A percentile compares a stretch with the other conserved stretches of the same genome.
Evolutionary conservation across 768 basidiomycete species (phyloP).

Genomic region (Infundibulicybe gibba): DNA sequence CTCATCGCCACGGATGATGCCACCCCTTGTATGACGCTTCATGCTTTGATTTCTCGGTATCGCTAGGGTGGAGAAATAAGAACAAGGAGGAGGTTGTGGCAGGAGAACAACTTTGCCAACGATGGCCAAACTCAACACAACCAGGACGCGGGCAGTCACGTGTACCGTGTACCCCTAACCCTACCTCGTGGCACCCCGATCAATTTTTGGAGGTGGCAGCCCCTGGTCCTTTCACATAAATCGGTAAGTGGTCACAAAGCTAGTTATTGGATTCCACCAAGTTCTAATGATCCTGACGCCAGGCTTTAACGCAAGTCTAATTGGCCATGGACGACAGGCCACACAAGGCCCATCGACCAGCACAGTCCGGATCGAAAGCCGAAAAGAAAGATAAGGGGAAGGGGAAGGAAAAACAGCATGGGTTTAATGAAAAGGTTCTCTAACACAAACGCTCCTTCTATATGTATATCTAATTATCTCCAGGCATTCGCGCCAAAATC

Average conservation of each 20-base stretch:
- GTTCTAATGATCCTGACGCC: no score
- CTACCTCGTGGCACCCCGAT: not conserved
- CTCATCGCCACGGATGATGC: conserved; percentile 61
- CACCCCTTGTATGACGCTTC: no score
- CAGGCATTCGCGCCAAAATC: conserved; percentile 94
- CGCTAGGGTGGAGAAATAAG: no score
- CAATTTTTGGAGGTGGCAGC: no score
- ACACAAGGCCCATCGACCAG: conserved; percentile 80
- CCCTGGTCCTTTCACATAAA: no score
- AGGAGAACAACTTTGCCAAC: not conserved
- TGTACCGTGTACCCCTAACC: not conserved
- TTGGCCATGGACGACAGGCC: conserved; percentile 62
- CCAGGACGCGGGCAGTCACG: not conserved
- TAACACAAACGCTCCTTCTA: conserved; percentile 1
- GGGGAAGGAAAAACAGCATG: conserved; percentile 66
- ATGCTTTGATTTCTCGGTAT: no score
- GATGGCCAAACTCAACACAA: not conserved
- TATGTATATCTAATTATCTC: not conserved
- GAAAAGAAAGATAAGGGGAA: conserved; percentile 77
- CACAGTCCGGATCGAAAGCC: conserved; percentile 67
- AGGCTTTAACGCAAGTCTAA: not conserved
- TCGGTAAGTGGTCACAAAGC: no score
- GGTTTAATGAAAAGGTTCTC: conserved; percentile 86
- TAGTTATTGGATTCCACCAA: no score
- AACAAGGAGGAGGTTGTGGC: not conserved